phyloP scores from a whole-genome alignment of 2,329 filamentous ascomycete genomes.

The Paraphaeosphaeria sporulosa region DNA sequence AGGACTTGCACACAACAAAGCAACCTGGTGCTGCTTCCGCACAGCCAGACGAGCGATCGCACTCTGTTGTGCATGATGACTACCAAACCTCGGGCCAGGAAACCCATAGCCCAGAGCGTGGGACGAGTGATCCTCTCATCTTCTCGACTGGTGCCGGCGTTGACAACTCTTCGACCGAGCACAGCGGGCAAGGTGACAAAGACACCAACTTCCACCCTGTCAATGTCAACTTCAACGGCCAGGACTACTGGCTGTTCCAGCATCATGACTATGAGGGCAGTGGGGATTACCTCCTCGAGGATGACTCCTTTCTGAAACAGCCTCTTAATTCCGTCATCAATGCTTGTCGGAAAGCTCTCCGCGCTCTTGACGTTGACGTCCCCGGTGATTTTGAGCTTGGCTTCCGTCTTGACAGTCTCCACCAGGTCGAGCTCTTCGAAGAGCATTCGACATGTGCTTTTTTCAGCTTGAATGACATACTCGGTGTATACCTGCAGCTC shows the following conservation, averaged over 20 bases:
- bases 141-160: conserved; percentile 14
- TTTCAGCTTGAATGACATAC: conserved; percentile 55
- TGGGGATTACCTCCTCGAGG: conserved; percentile 41
- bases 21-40: neutral
- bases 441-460: conserved; percentile 42
- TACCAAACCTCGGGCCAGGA: neutral
- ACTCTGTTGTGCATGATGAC: neutral
- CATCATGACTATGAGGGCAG: conserved; percentile 38
- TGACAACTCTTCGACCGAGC: conserved; percentile 13
- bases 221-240: conserved; percentile 39
- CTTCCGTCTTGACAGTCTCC: conserved; percentile 54
- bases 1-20: neutral
- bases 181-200: conserved; percentile 18
- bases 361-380: conserved; percentile 63
- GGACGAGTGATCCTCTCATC: neutral
- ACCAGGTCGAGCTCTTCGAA: conserved; percentile 40
- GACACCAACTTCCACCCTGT: conserved; percentile 27
- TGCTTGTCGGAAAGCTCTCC: conserved; percentile 63
- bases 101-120: neutral
- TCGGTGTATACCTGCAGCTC: conserved; percentile 66
- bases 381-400: conserved; percentile 60
- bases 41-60: neutral
- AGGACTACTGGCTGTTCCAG: conserved; percentile 43
- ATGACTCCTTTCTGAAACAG: conserved; percentile 30
- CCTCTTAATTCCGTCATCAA: conserved; percentile 63